Conservation (phyloP, 139 green algal species). For the Tetraselmis chui region DNA sequence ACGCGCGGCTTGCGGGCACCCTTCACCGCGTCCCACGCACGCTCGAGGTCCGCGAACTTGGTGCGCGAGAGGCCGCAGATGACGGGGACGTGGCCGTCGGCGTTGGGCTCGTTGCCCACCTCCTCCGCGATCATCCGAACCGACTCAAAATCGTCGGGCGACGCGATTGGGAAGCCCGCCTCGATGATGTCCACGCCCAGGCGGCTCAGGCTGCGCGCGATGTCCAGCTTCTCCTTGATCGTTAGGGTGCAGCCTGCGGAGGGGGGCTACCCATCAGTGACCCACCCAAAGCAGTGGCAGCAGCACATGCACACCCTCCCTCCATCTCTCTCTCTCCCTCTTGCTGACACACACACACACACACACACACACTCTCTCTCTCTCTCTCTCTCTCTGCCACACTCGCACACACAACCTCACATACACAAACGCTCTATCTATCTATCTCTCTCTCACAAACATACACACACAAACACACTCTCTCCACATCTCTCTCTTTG, state of each 20-base stretch:
- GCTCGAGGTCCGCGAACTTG: constrained; percentile 52
- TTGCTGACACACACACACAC: too few species aligned
- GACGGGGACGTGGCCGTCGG: constrained; percentile 90
- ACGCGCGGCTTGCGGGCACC: constrained; percentile 74
- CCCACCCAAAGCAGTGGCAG: too few species aligned
- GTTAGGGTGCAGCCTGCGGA: constrained; percentile 90
- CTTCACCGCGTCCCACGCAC: constrained; percentile 55
- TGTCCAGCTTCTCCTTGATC: constrained; percentile 95
- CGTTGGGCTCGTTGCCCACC: constrained; percentile 69
- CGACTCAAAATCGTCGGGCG: constrained; percentile 95
- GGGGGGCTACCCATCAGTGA: too few species aligned
- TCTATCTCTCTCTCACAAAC: too few species aligned
- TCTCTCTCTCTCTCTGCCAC: too few species aligned
- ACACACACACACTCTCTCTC: too few species aligned
- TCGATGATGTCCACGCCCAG: constrained; percentile 99
- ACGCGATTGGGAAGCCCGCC: constrained; percentile 93
- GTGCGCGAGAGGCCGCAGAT: constrained; percentile 95
- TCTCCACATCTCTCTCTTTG: too few species aligned
- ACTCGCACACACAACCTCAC: too few species aligned
- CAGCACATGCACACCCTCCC: too few species aligned
- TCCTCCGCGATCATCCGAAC: constrained; percentile 85
- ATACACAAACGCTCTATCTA: too few species aligned
- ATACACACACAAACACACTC: too few species aligned
- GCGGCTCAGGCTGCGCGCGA: constrained; percentile 86
- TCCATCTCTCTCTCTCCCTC: too few species aligned